Evolutionary conservation across 2,329 filamentous ascomycete species (phyloP), one percentile per base, ranked within the genome.

Genomic region (Byssothecium circinans): DNA sequence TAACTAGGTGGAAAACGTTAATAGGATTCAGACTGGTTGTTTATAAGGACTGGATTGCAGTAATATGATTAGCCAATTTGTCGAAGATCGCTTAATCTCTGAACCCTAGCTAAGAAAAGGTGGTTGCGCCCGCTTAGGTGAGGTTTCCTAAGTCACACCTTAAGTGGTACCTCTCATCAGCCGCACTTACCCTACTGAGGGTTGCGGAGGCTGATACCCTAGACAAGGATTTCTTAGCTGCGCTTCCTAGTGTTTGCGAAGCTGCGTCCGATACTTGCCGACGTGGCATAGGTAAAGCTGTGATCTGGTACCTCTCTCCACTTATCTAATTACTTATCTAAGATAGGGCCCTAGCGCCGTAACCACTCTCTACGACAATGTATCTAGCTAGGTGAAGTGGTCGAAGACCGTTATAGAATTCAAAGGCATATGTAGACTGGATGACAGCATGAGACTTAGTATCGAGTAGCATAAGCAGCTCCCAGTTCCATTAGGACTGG

Each of bases 171-270:
- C 12, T 3, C 14, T 29, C n/a, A 20, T 29, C 15, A 41, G 38
- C 22, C 22, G 38, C 38, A 41, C 25, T 14, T 30, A 29, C 38
- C 22, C 19, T 41, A 18, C 22, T 41, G 17, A 41, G 38, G 25
- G 23, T 41, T 41, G 15, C 15, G 15, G n/a, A 29, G 29, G 38
- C 38, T 41, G 15, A 30, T 30, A 41, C 23, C 19, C 38, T 30
- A 41, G 23, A 29, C 12, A 29, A 41, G 15, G 25, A 41, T 41
- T 41, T 41, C 38, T 41, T 41, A 17, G 23, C 23, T 22, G n/a
- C 29, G 17, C 38, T 41, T 41, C 15, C 23, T 30, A 15, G 7
- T 8, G 12, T 30, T 29, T 10, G 38, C 23, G 19, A n/a, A n/a
- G n/a, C n/a, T n/a, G n/a, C n/a, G n/a, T n/a, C n/a, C n/a, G n/a